phyloP scores from a whole-genome alignment of 257 asterid genomes.

The Fraxinus americana region DNA sequence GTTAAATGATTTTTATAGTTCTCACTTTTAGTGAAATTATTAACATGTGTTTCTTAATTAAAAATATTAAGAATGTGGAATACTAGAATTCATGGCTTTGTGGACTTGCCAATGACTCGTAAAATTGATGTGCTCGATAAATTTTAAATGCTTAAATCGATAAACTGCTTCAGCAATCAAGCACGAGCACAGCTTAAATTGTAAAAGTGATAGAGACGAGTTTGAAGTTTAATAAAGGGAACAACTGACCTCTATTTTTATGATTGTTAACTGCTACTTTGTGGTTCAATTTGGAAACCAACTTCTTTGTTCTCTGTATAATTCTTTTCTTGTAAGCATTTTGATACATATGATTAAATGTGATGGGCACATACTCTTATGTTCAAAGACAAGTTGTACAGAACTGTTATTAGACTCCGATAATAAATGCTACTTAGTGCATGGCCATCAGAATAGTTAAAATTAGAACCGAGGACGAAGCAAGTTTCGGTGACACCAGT shows the following conservation, averaged over 20 bases:
- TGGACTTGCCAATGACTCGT: not conserved
- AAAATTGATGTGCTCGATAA: not conserved
- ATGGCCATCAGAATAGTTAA: not conserved
- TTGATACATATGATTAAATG: not conserved
- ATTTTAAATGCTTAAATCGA: not conserved
- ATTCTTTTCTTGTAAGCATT: not conserved
- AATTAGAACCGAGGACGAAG: not conserved
- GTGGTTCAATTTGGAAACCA: not conserved
- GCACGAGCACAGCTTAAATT: not conserved
- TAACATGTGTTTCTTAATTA: not conserved
- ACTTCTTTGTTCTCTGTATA: not conserved
- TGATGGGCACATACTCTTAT: not conserved
- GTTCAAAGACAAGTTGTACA: not conserved
- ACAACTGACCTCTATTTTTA: not conserved
- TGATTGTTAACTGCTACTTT: not conserved
- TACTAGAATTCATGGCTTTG: not conserved
- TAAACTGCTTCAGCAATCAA: not conserved
- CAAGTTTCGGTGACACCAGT: not conserved
- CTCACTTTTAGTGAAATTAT: not conserved
- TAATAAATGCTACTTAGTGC: not conserved
- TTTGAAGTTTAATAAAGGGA: not conserved
- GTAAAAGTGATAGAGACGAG: not conserved
- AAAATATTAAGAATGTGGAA: not conserved
- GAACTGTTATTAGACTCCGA: not conserved
- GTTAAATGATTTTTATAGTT: not conserved